Percentiles rank a stretch among this genome's conserved stretches.
These are phyloP conservation scores for Ochetophila trinervis DNA, from an alignment of 306 rosid species.

Conservation along the genomic window DNA sequence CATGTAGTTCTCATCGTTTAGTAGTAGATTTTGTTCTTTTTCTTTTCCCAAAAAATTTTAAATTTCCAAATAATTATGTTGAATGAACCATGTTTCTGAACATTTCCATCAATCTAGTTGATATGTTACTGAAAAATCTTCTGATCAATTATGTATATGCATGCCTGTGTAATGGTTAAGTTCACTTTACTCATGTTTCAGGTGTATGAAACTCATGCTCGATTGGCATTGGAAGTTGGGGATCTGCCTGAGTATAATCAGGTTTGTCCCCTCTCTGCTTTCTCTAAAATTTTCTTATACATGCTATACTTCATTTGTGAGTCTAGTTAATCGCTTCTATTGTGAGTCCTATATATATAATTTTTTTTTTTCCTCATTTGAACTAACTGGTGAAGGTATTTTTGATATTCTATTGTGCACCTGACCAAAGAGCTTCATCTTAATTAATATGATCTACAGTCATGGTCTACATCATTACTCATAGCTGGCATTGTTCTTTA, in stretches of 20 bases:
- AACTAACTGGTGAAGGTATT: not conserved
- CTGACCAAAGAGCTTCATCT: not conserved
- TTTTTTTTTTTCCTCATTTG: not conserved
- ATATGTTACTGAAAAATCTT: too few species aligned
- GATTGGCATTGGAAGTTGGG: constrained; percentile 81
- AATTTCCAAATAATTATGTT: too few species aligned
- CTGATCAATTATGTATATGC: too few species aligned
- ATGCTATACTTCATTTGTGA: constrained; percentile 1
- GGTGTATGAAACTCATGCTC: constrained; percentile 98
- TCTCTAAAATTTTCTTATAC: too few species aligned
- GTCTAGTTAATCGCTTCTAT: constrained; percentile 1
- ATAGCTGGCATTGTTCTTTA: not conserved
- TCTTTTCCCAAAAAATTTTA: too few species aligned
- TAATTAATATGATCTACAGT: not conserved
- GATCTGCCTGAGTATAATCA: constrained; percentile 95
- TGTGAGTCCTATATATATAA: not conserved
- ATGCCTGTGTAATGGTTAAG: not conserved
- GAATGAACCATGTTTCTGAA: too few species aligned
- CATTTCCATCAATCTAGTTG: too few species aligned
- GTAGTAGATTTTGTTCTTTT: too few species aligned
- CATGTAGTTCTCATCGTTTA: too few species aligned
- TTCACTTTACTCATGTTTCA: constrained; percentile 31
- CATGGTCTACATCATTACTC: not conserved
- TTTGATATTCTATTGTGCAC: not conserved
- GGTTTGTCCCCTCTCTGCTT: constrained; percentile 42